A percentile compares a stretch with the other conserved stretches of the same genome.
Conservation (phyloP, 139 green algal genomes). For the Ettlia oleoabundans region DNA sequence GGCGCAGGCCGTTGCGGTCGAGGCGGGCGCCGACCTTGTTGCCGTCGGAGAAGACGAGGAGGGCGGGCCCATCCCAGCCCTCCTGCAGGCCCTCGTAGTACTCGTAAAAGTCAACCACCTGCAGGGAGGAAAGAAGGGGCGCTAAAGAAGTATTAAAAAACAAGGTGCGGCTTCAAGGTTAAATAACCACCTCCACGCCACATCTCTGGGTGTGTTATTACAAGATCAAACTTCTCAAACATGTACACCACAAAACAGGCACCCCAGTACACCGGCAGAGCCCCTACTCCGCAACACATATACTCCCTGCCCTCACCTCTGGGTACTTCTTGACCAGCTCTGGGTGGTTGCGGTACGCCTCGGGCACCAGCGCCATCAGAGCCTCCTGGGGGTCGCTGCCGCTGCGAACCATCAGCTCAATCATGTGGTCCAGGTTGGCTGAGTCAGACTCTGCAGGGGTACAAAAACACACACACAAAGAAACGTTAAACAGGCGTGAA, state of each 20-base stretch:
- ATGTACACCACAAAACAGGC: too few relatives aligned
- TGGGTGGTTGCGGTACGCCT: conserved; percentile 93
- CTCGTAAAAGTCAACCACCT: conserved; percentile 90
- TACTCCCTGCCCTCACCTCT: conserved; percentile 71
- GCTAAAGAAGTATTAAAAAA: too few relatives aligned
- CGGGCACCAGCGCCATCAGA: conserved; percentile 97
- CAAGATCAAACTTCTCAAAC: too few relatives aligned
- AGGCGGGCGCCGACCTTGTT: conserved; percentile 89
- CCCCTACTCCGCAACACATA: background rate
- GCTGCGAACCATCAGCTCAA: conserved; percentile 91
- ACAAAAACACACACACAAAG: too few relatives aligned
- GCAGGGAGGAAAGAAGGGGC: background rate
- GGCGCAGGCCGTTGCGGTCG: conserved; percentile 98
- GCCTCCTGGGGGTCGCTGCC: conserved; percentile 80
- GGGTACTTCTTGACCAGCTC: conserved; percentile 90
- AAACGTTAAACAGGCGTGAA: too few relatives aligned
- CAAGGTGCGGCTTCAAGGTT: too few relatives aligned
- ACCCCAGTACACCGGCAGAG: background rate
- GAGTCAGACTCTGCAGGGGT: conserved; percentile 80
- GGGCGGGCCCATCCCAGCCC: conserved; percentile 97
- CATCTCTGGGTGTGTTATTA: too few relatives aligned
- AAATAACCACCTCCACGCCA: too few relatives aligned
- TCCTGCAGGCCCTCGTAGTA: conserved; percentile 99
- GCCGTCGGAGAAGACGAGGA: conserved; percentile 98
- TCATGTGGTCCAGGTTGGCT: conserved; percentile 96